These are phyloP conservation scores for Fusarium floridanum DNA, from an alignment of 2,329 filamentous ascomycete species.

Conservation along the genomic window DNA sequence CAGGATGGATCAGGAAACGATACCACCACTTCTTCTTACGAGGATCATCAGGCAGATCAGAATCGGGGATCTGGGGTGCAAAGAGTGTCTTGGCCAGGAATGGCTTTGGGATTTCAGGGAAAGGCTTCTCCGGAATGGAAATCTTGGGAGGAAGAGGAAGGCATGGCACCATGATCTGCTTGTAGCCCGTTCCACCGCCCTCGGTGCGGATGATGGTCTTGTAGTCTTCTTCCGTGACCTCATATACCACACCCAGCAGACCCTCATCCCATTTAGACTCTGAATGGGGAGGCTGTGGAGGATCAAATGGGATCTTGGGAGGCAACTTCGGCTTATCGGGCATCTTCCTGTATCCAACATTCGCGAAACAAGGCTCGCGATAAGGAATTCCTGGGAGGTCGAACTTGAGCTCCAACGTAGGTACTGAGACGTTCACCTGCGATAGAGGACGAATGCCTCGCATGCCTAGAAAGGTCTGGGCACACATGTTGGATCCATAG, in stretches of 20 bases:
- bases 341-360: slow-evolving; percentile 73
- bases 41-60: slow-evolving; percentile 48
- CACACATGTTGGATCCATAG: slow-evolving; percentile 90
- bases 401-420: slow-evolving; percentile 83
- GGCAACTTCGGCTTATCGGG: slow-evolving; percentile 56
- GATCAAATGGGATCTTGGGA: slow-evolving; percentile 44
- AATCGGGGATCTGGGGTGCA: slow-evolving; percentile 67
- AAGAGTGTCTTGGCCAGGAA: slow-evolving; percentile 91
- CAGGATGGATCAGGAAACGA: slow-evolving; percentile 59
- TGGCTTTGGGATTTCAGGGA: slow-evolving; percentile 64
- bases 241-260: slow-evolving; percentile 93
- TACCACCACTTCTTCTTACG: slow-evolving; percentile 59
- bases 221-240: slow-evolving; percentile 87
- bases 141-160: slow-evolving; percentile 72
- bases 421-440: slow-evolving; percentile 84
- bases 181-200: slow-evolving; percentile 86
- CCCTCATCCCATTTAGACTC: slow-evolving; percentile 77
- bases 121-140: slow-evolving; percentile 72
- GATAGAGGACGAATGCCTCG: slow-evolving; percentile 87
- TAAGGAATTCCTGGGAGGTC: slow-evolving; percentile 90
- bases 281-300: slow-evolving; percentile 40
- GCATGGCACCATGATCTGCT: slow-evolving; percentile 85
- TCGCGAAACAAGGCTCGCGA: slow-evolving; percentile 91
- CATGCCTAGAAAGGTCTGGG: slow-evolving; percentile 81
- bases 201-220: slow-evolving; percentile 90